Conservation (phyloP, 441 rosid species). For the Iberis amara region DNA sequence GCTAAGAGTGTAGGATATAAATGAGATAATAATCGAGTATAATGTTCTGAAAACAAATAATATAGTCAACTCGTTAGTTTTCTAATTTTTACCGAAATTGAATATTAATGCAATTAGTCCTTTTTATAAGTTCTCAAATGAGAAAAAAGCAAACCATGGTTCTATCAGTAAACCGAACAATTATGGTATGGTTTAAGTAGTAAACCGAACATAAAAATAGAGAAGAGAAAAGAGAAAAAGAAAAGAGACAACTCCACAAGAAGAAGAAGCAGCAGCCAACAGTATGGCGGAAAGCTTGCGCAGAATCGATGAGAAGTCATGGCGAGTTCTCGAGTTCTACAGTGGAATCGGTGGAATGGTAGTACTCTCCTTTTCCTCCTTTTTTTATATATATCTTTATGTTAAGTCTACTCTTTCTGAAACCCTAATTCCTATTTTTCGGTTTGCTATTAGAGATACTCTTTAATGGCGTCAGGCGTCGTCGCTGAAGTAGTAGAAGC, state of each 20-base stretch:
- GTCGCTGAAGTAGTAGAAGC: conserved; percentile 63
- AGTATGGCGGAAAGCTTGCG: conserved; percentile 38
- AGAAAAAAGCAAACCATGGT: not conserved
- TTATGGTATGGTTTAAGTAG: conserved; percentile 1
- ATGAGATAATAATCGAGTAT: no score
- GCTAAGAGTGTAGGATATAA: no score
- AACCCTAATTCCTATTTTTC: conserved; percentile 11
- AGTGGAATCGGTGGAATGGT: conserved; percentile 94
- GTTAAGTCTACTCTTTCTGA: not conserved
- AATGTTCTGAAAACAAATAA: no score
- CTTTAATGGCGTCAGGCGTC: conserved; percentile 54
- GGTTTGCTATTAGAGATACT: conserved; percentile 52
- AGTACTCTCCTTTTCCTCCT: conserved; percentile 10
- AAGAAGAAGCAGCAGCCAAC: no score
- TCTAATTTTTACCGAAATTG: no score
- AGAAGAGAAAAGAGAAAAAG: not conserved
- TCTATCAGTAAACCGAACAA: conserved; percentile 13
- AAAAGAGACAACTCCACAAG: not conserved
- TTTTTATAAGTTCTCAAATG: no score
- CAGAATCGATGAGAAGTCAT: conserved; percentile 38
- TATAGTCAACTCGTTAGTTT: no score
- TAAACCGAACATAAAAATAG: conserved; percentile 15
- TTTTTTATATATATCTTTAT: no score
- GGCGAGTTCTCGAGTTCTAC: conserved; percentile 88
- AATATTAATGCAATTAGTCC: no score